Percentiles rank a stretch among this genome's conserved stretches.
phyloP scores from a whole-genome alignment of 2,329 filamentous ascomycete species.

The Clonostachys byssicola region DNA sequence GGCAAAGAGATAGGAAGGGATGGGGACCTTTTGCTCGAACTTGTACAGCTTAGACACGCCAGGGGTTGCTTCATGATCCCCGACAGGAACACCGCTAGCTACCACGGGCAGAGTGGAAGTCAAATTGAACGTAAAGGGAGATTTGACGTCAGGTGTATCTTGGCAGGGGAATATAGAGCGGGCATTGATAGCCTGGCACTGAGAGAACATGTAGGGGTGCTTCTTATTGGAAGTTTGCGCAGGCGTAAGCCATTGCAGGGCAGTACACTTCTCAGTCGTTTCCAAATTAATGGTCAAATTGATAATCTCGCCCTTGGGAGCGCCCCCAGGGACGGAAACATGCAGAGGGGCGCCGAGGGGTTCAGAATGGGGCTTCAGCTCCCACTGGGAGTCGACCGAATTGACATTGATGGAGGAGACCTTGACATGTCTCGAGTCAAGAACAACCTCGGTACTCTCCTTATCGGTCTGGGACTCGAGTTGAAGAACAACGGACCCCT shows the following conservation, averaged over 20 bases:
- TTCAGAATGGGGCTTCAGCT: slow-evolving; percentile 63
- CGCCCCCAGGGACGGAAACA: slow-evolving; percentile 54
- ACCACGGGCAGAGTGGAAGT: slow-evolving; percentile 85
- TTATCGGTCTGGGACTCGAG: slow-evolving; percentile 74
- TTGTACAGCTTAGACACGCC: slow-evolving; percentile 64
- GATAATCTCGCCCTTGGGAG: slow-evolving; percentile 46
- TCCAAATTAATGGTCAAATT: slow-evolving; percentile 63
- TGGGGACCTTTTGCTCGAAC: slow-evolving; percentile 88
- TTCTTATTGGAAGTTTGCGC: slow-evolving; percentile 94
- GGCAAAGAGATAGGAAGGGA: slow-evolving; percentile 93
- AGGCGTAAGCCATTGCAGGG: slow-evolving; percentile 91
- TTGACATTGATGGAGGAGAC: slow-evolving; percentile 69
- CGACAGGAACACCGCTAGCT: slow-evolving; percentile 71
- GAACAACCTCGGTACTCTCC: slow-evolving; percentile 70
- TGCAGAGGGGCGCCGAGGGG: slow-evolving; percentile 73
- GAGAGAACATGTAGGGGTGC: slow-evolving; percentile 96
- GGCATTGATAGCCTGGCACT: slow-evolving; percentile 95
- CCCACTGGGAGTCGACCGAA: slow-evolving; percentile 59
- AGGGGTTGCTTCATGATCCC: slow-evolving; percentile 35
- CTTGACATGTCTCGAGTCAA: slow-evolving; percentile 84
- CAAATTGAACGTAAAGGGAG: slow-evolving; percentile 87
- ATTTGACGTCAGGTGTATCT: slow-evolving; percentile 96
- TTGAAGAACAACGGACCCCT: slow-evolving; percentile 71
- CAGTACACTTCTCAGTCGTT: slow-evolving; percentile 86
- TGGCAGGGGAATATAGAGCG: slow-evolving; percentile 94